Evolutionary conservation across 345 rosid species (phyloP), one percentile per base, ranked within the genome.

Genomic region (Citrus unshiu): DNA sequence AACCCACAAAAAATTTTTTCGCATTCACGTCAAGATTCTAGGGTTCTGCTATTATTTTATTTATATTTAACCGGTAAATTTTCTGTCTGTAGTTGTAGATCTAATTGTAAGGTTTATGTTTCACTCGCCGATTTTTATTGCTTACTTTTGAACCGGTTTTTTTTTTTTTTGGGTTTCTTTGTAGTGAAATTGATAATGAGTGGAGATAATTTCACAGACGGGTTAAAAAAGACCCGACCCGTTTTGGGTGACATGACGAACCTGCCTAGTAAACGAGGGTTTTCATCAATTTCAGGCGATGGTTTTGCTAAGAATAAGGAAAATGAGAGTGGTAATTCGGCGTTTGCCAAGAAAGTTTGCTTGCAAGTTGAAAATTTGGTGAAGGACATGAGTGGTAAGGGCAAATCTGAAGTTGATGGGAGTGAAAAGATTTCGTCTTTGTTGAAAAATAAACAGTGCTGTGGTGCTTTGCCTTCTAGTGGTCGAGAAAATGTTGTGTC

Each of bases 191-290:
- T 39, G 56, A 74, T 75, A 73, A 90, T 94, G 98, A 79, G 82
- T 77, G 93, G 89, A 76, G 90, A 86, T 22, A 86, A 81, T 79
- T 79, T 79, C 74, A 76, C 69, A 10, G 82, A 59, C 43, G 84
- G 18, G 49, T 77, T 76, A 39, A 63, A 63, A 8, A 78, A 70
- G 39, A 43, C 62, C 64, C 90, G 92, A 27, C 73, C 68, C 27
- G 86, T 69, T 64, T 82, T 92, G 59, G 80, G 84, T 9, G 92
- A 95, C 81, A 27, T 92, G 74, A 92, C 90, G 0, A 95, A 93
- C 73, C 72, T 80, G 2, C 73, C 88, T 0, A 74, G 21, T 5
- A 93, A 93, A 76, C 84, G 98, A 54, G 88, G 73, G 21, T 30
- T 85, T 61, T 90, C 93, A 0, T 79, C 74, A 74, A 74, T 85